Conservation (phyloP, 345 rosid genomes). For the Bruguiera sexangula region DNA sequence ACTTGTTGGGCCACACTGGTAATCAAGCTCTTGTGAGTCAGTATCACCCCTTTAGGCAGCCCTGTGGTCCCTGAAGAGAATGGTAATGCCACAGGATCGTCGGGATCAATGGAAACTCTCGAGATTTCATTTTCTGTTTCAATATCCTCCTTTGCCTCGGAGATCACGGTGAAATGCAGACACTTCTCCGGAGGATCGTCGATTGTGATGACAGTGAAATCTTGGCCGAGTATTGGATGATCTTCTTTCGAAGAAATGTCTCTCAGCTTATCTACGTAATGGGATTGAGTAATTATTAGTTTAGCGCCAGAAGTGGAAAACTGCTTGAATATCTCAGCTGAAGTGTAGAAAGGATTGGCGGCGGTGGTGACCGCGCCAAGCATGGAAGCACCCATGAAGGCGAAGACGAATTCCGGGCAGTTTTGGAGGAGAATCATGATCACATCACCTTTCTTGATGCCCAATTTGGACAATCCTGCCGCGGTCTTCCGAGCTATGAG, state of each 20-base stretch:
- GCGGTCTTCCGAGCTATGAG: constrained; percentile 49
- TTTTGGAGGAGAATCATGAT: constrained; percentile 86
- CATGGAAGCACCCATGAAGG: constrained; percentile 89
- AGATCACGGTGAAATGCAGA: constrained; percentile 49
- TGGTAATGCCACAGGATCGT: constrained; percentile 72
- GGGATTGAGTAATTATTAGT: constrained; percentile 66
- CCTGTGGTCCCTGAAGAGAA: constrained; percentile 96
- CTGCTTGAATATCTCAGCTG: constrained; percentile 67
- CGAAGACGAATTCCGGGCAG: constrained; percentile 73
- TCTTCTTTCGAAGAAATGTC: constrained; percentile 8
- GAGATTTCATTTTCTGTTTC: constrained; percentile 28
- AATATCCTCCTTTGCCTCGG: constrained; percentile 23
- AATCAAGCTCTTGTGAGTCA: constrained; percentile 74
- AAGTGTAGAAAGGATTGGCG: constrained; percentile 86
- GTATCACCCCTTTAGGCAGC: constrained; percentile 78
- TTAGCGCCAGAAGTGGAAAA: constrained; percentile 44
- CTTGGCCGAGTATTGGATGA: constrained; percentile 33
- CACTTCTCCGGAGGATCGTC: constrained; percentile 70
- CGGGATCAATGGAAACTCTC: constrained; percentile 32
- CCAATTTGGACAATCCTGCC: constrained; percentile 52
- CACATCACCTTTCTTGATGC: constrained; percentile 67
- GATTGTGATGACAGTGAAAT: constrained; percentile 48
- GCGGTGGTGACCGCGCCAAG: constrained; percentile 77
- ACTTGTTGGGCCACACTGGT: constrained; percentile 96
- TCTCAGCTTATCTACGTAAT: constrained; percentile 56